Conservation (phyloP, 805 yeast species). For the Kuraishia floccosa region DNA sequence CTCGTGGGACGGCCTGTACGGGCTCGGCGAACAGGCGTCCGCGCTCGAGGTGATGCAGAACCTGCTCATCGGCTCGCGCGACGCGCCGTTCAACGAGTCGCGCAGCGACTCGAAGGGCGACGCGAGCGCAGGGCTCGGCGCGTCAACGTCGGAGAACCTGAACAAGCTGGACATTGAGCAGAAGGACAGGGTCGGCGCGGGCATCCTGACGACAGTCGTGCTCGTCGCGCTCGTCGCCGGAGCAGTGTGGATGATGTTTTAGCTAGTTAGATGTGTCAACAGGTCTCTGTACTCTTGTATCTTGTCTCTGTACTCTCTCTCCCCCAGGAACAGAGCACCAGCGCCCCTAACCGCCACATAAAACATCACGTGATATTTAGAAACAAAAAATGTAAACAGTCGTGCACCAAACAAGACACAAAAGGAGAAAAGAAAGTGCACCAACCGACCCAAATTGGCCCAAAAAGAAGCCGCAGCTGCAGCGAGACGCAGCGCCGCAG, state of each 20-base stretch:
- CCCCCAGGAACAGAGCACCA: neutral
- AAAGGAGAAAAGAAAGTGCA: too few species aligned
- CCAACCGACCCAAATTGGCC: too few species aligned
- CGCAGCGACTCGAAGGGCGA: slow-evolving; percentile 32
- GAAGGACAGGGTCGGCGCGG: slow-evolving; percentile 84
- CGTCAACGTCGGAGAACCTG: slow-evolving; percentile 7
- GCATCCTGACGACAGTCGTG: slow-evolving; percentile 70
- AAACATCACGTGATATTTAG: too few species aligned
- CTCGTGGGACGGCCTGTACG: slow-evolving; percentile 57
- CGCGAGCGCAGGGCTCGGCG: slow-evolving; percentile 53
- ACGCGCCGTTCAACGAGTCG: slow-evolving; percentile 37
- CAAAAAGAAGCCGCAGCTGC: too few species aligned
- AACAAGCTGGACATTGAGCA: slow-evolving; percentile 37
- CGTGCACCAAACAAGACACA: too few species aligned
- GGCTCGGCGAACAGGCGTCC: slow-evolving; percentile 72
- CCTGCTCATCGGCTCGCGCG: slow-evolving; percentile 28
- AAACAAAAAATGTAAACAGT: too few species aligned
- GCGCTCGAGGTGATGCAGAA: slow-evolving; percentile 56
- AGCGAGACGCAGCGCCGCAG: too few species aligned
- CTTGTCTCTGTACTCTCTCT: neutral
- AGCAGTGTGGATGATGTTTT: slow-evolving; percentile 61
- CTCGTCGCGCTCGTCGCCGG: slow-evolving; percentile 51
- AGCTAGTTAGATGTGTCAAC: too few species aligned
- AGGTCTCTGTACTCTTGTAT: neutral
- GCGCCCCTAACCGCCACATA: too few species aligned